phyloP scores from a whole-genome alignment of 768 basidiomycete genomes.

The Floccularia luteovirens region DNA sequence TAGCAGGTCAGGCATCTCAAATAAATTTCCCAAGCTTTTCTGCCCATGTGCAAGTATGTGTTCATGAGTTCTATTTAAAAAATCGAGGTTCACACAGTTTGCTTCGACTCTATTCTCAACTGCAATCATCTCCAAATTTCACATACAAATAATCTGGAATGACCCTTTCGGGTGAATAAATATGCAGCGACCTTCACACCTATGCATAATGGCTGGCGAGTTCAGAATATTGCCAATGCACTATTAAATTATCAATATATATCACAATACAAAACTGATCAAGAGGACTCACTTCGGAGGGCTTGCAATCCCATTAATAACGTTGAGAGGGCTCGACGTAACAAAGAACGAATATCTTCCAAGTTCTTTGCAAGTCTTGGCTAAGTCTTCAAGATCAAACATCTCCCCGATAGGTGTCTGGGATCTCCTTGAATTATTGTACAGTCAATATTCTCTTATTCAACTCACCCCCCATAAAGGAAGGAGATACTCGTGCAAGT shows the following conservation, averaged over 20 bases:
- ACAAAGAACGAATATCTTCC: conserved; percentile 16
- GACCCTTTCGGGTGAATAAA: too few relatives aligned
- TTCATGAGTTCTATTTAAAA: too few relatives aligned
- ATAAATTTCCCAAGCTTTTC: too few relatives aligned
- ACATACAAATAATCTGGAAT: too few relatives aligned
- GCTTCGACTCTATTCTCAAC: too few relatives aligned
- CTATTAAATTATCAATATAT: background rate
- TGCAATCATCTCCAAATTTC: too few relatives aligned
- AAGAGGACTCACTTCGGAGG: conserved; percentile 14
- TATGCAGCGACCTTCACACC: too few relatives aligned
- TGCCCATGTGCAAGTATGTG: too few relatives aligned
- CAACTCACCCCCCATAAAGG: conserved; percentile 16
- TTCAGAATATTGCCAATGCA: background rate
- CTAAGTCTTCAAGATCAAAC: conserved; percentile 16
- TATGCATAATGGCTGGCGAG: too few relatives aligned
- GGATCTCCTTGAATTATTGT: background rate
- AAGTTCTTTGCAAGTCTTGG: conserved; percentile 12
- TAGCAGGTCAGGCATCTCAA: too few relatives aligned
- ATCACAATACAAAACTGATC: background rate
- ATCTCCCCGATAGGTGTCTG: conserved; percentile 18
- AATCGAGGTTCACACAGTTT: too few relatives aligned
- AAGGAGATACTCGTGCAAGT: conserved; percentile 17
- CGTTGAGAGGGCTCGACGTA: conserved; percentile 16
- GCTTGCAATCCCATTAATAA: conserved; percentile 17
- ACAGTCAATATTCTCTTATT: background rate